phyloP scores from a whole-genome alignment of 768 basidiomycete genomes.

The Lactifluus hygrophoroides region DNA sequence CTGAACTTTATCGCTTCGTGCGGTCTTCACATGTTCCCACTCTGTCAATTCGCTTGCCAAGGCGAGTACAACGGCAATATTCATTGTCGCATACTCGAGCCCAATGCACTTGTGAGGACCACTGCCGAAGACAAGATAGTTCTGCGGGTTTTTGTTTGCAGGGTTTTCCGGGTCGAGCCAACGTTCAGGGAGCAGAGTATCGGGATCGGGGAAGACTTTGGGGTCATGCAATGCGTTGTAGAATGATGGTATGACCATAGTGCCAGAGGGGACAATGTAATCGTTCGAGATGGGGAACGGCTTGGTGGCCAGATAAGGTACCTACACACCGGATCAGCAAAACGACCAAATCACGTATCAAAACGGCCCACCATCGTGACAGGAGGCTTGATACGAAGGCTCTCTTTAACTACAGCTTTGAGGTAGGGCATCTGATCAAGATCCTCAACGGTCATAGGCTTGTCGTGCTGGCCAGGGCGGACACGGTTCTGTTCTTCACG shows the following conservation, averaged over 20 bases:
- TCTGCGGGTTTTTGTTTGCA: conserved; percentile 81
- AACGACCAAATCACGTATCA: not conserved
- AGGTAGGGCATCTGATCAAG: conserved; percentile 91
- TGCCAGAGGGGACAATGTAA: conserved; percentile 85
- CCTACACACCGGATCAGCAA: conserved; percentile 35
- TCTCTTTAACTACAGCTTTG: conserved; percentile 89
- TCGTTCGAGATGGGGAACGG: conserved; percentile 87
- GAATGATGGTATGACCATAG: conserved; percentile 93
- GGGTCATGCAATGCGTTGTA: conserved; percentile 91
- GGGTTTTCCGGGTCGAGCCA: conserved; percentile 80
- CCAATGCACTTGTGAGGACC: conserved; percentile 93
- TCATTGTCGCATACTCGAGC: conserved; percentile 86
- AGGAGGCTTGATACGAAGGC: conserved; percentile 83
- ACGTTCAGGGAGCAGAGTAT: conserved; percentile 76
- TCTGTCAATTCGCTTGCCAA: conserved; percentile 73
- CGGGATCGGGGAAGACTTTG: conserved; percentile 79
- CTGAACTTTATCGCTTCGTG: conserved; percentile 72
- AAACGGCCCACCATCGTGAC: conserved; percentile 76
- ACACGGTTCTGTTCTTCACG: conserved; percentile 84
- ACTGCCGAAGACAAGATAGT: conserved; percentile 92
- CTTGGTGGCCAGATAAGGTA: conserved; percentile 87
- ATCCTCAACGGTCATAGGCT: conserved; percentile 77
- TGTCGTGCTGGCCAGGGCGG: conserved; percentile 67
- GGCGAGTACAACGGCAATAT: conserved; percentile 78
- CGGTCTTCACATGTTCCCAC: conserved; percentile 83